A percentile compares a stretch with the other conserved stretches of the same genome.
Conservation (phyloP, 495 filamentous ascomycete genomes). For the Hypoxylon perforatum region DNA sequence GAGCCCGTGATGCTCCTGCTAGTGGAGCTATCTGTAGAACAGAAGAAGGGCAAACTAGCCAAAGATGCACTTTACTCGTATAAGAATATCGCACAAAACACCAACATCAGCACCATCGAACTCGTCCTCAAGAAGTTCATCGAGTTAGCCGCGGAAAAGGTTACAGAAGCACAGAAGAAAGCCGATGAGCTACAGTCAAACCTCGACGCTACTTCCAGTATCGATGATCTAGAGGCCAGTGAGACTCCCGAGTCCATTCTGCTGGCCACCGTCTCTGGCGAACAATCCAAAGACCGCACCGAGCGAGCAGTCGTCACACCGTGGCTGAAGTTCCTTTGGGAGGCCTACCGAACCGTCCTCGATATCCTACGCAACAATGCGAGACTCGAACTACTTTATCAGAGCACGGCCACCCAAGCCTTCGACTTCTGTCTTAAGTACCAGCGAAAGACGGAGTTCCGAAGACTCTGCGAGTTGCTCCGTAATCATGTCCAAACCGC, state of each 20-base stretch:
- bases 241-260: conserved; percentile 99
- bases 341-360: conserved; percentile 98
- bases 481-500: conserved; percentile 99
- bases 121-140: conserved; percentile 97
- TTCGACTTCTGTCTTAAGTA: conserved; percentile 99
- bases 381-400: conserved; percentile 95
- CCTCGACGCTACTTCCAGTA: conserved; percentile 77
- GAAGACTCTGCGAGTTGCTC: conserved; percentile 95
- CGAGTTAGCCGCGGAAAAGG: conserved; percentile 94
- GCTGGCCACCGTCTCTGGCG: conserved; percentile 95
- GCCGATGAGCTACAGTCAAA: conserved; percentile 93
- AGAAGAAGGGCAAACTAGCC: conserved; percentile 96
- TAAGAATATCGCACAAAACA: conserved; percentile 99
- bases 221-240: conserved; percentile 95
- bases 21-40: conserved; percentile 94
- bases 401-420: conserved; percentile 95
- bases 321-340: conserved; percentile 99
- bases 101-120: conserved; percentile 98
- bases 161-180: conserved; percentile 94
- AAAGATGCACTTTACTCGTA: conserved; percentile 99
- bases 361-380: conserved; percentile 99
- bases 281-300: conserved; percentile 95
- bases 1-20: conserved; percentile 98
- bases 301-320: conserved; percentile 98
- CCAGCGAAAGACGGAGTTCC: conserved; percentile 98